Percentiles rank a stretch among this genome's conserved stretches.
Evolutionary conservation across 2,329 filamentous ascomycete genomes (phyloP).

Genomic region (Sporothrix euskadiensis): DNA sequence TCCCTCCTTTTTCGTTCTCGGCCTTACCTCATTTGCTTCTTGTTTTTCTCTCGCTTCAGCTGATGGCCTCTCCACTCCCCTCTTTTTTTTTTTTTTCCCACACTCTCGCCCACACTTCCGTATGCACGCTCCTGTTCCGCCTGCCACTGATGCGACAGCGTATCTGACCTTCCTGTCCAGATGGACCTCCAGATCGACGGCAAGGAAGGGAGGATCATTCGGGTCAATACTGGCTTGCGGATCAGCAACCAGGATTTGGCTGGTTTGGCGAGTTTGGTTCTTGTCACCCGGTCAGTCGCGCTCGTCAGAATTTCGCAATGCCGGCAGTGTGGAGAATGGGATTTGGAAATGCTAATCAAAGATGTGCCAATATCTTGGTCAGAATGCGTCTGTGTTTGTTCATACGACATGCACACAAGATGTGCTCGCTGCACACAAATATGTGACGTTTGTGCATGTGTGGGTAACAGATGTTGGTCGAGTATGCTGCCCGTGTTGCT

Average conservation of each 20-base stretch:
- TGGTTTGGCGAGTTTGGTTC: neutral
- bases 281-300: constrained; percentile 14
- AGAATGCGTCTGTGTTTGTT: no score
- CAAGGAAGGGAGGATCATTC: constrained; percentile 21
- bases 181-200: constrained; percentile 23
- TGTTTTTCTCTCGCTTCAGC: constrained; percentile 8
- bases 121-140: constrained; percentile 3
- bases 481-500: neutral
- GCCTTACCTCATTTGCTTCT: constrained; percentile 14
- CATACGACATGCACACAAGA: neutral
- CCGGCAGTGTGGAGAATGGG: constrained; percentile 21
- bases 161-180: constrained; percentile 9
- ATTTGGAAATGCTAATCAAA: neutral
- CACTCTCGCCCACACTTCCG: neutral
- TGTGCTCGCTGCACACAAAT: neutral
- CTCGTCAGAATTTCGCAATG: constrained; percentile 26
- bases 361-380: neutral
- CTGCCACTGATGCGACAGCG: constrained; percentile 6
- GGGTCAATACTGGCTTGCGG: constrained; percentile 23
- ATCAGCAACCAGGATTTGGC: constrained; percentile 27
- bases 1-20: constrained; percentile 1
- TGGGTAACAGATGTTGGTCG: neutral
- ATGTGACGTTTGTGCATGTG: neutral
- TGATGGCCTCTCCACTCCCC: neutral
- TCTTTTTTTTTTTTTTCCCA: neutral